Base-by-base conservation (phyloP, 1,139 yeast species). In the Sugiyamaella neomexicana region DNA sequence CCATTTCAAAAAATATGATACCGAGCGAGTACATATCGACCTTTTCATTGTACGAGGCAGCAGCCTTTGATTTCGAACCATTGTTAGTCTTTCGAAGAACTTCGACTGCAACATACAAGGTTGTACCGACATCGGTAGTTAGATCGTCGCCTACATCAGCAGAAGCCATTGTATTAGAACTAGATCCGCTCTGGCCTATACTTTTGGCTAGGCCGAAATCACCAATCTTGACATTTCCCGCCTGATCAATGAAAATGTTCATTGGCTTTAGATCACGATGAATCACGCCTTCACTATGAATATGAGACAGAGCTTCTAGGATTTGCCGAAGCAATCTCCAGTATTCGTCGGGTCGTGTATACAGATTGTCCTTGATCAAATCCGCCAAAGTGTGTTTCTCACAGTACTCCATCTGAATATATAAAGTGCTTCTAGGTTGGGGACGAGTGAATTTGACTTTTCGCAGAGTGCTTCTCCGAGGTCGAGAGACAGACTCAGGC, bases 381-480 rank as follows among this genome's bases (percentile, higher is more conserved):
- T 93, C 96, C 49, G 81, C 80, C 38, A 95, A 72, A 0, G 99
- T 93, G 57, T 89, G 89, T 65, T 93, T 93, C 64, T 95, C 99
- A 72, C 99, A 95, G 67, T 93, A 95, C 68, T 95, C 99, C 99
- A 95, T 95, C 67, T 95, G 99, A 60, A 95, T 93, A 66, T 75
- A 95, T 59, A 78, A 75, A 43, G 79, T 91, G 72, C 81, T 82
- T 63, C 52, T 37, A 20, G 55, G 41, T 23, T 54, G 54, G 4
- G 51, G 45, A 12, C 51, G 51, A 10, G 20, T 20, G 20, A 47
- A 47, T 12, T 41, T 41, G 17, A 47, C 46, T 31, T 15, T 39
- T 13, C 51, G 51, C 2, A 40, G 39, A 9, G 44, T 29, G 17
- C 39, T 31, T 29, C 45, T 32, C 6, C 45, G 37, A 27, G 49